Conservation (phyloP, 352 stramenopile genomes). For the Phytophthora aleatoria region DNA sequence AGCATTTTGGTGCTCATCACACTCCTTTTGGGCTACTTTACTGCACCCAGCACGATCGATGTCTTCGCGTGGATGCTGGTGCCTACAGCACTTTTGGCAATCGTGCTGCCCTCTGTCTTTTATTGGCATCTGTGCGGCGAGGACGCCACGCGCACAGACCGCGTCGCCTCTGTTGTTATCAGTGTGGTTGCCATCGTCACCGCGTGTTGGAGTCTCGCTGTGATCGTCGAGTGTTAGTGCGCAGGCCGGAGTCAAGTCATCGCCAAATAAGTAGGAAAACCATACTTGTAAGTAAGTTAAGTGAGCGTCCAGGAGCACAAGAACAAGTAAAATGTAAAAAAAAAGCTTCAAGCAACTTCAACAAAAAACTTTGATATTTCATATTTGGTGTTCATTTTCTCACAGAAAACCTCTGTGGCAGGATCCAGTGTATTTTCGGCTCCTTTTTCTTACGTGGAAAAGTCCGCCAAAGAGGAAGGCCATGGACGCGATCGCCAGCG, state of each 20-base stretch:
- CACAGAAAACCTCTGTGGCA: conserved; percentile 1
- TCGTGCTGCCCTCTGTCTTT: conserved; percentile 71
- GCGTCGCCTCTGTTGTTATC: conserved; percentile 47
- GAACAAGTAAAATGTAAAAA: background rate
- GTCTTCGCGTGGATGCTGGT: conserved; percentile 74
- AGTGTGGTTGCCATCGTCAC: conserved; percentile 53
- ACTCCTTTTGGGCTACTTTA: conserved; percentile 55
- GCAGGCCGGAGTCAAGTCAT: conserved; percentile 1
- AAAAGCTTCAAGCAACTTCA: conserved; percentile 12
- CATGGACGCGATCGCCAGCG: conserved; percentile 79
- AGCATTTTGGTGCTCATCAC: conserved; percentile 57
- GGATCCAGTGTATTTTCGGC: conserved; percentile 11
- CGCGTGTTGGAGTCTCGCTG: conserved; percentile 50
- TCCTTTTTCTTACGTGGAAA: conserved; percentile 16
- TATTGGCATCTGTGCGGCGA: conserved; percentile 74
- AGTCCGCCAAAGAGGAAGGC: conserved; percentile 11
- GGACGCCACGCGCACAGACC: conserved; percentile 54
- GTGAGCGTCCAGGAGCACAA: conserved; percentile 2
- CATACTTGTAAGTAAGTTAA: conserved; percentile 16
- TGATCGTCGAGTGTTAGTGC: conserved; percentile 47
- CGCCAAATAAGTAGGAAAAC: background rate
- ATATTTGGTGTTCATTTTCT: conserved; percentile 1
- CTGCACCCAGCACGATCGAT: conserved; percentile 56
- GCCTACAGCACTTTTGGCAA: conserved; percentile 56
- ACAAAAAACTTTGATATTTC: conserved; percentile 6